Evolutionary conservation across 805 yeast genomes (phyloP).

Genomic region (Wickerhamiella australiensis): DNA sequence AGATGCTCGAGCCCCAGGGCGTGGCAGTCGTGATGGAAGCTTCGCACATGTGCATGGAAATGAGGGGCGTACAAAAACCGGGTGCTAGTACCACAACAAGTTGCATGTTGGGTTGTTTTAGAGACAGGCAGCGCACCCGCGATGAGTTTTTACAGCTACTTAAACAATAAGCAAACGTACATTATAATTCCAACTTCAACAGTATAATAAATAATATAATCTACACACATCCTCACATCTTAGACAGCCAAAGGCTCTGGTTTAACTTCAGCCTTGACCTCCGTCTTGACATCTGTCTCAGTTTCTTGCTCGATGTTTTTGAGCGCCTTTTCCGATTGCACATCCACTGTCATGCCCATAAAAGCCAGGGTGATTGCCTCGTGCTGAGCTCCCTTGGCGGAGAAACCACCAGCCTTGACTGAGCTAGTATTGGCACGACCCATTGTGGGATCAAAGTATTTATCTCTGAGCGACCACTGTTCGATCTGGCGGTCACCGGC

Average conservation of each 20-base stretch:
- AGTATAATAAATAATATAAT: conserved; percentile 2
- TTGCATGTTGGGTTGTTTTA: conserved; percentile 94
- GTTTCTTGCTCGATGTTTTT: background rate
- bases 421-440: conserved; percentile 42
- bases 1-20: conserved; percentile 84
- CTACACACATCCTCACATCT: background rate
- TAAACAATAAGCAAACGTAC: conserved; percentile 3
- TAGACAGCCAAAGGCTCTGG: background rate
- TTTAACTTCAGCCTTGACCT: background rate
- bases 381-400: conserved; percentile 53
- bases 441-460: conserved; percentile 55
- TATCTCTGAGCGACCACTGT: conserved; percentile 37
- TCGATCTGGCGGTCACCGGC: conserved; percentile 67
- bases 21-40: conserved; percentile 98
- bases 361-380: conserved; percentile 81
- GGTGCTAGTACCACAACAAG: conserved; percentile 90
- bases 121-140: conserved; percentile 87
- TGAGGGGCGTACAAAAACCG: conserved; percentile 92
- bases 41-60: conserved; percentile 98
- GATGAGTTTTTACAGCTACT: conserved; percentile 84
- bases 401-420: conserved; percentile 78
- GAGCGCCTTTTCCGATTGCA: conserved; percentile 42
- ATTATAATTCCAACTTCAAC: background rate
- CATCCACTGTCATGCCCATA: conserved; percentile 73
- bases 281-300: background rate